A percentile compares a stretch with the other conserved stretches of the same genome.
These are phyloP conservation scores for Murraya koenigii DNA, from an alignment of 345 rosid species.

Conservation along the genomic window DNA sequence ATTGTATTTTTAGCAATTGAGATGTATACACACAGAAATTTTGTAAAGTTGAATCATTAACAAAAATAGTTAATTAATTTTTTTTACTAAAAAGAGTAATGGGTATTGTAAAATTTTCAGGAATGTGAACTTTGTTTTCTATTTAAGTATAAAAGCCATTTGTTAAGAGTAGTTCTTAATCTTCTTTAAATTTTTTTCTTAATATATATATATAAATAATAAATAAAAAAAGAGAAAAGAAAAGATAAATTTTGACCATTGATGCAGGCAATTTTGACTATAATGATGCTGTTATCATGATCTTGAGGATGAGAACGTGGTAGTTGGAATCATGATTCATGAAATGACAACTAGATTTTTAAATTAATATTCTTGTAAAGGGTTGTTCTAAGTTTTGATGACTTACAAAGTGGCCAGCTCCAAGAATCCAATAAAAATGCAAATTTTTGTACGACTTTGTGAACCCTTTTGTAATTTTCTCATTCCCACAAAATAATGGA, in stretches of 20 bases:
- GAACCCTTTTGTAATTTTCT: constrained; percentile 60
- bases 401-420: constrained; percentile 98
- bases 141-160: too few relatives aligned
- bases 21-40: too few relatives aligned
- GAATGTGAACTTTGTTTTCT: too few relatives aligned
- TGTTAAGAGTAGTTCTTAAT: too few relatives aligned
- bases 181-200: too few relatives aligned
- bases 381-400: not conserved
- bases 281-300: constrained; percentile 8
- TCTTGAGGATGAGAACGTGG: not conserved
- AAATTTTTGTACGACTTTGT: constrained; percentile 67
- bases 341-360: constrained; percentile 1
- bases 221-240: too few relatives aligned
- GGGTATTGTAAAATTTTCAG: not conserved
- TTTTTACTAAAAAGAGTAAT: not conserved
- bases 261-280: not conserved
- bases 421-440: constrained; percentile 86
- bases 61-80: not conserved
- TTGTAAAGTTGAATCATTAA: too few relatives aligned
- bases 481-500: constrained; percentile 53
- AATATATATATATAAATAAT: too few relatives aligned
- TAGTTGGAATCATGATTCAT: not conserved
- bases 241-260: not conserved
- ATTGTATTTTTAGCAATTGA: not conserved
- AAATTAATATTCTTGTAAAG: too few relatives aligned